Conservation (phyloP, 164 flowering plant species). For the Stephania japonica region DNA sequence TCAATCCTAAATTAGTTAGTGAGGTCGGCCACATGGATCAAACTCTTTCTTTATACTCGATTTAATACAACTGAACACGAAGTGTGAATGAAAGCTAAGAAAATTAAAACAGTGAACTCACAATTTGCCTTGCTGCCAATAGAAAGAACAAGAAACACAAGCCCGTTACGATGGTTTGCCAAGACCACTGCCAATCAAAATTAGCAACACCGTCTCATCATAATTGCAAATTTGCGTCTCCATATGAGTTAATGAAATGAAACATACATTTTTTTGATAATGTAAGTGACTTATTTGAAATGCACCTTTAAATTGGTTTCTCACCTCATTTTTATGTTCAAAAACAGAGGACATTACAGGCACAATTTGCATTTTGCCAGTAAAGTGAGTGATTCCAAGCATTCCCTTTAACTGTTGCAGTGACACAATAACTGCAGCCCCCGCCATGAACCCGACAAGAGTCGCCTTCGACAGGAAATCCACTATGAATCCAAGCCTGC, state of each 20-base stretch:
- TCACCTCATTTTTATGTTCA: not conserved
- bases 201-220: not conserved
- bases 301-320: not conserved
- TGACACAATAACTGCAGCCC: slow-evolving; percentile 52
- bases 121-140: slow-evolving; percentile 40
- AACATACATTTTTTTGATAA: not conserved
- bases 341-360: not conserved
- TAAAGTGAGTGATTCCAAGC: slow-evolving; percentile 54
- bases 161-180: slow-evolving; percentile 53
- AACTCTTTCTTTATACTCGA: no score
- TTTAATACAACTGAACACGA: not conserved
- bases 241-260: not conserved
- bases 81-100: not conserved
- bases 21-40: no score
- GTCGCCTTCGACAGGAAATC: slow-evolving; percentile 65
- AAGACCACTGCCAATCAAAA: slow-evolving; percentile 40
- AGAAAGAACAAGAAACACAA: slow-evolving; percentile 38
- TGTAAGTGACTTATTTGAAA: not conserved
- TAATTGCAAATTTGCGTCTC: not conserved
- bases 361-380: slow-evolving; percentile 25
- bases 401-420: slow-evolving; percentile 73
- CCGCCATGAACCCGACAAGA: slow-evolving; percentile 64
- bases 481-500: slow-evolving; percentile 57
- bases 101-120: slow-evolving; percentile 17
- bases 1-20: slow-evolving; percentile 21